phyloP scores from a whole-genome alignment of 176 grass and related monocot species.

The Raddia guianensis region DNA sequence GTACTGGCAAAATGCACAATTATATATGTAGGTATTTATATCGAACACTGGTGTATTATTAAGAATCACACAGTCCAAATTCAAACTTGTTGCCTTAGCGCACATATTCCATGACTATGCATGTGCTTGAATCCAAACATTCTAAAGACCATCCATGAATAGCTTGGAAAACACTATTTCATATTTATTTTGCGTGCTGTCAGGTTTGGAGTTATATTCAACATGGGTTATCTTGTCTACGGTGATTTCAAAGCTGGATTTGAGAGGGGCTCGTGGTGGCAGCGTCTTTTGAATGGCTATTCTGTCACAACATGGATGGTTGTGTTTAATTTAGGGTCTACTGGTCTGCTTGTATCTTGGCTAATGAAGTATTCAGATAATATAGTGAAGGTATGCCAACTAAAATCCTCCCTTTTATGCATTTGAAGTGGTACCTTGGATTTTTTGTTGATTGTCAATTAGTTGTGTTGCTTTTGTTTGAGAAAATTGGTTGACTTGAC shows the following conservation, averaged over 20 bases:
- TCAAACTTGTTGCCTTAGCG: not conserved
- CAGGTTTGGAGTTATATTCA: slow-evolving; percentile 89
- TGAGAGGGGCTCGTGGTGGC: slow-evolving; percentile 87
- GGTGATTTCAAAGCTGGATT: slow-evolving; percentile 89
- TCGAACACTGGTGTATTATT: slow-evolving; percentile 2
- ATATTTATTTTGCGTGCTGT: slow-evolving; percentile 39
- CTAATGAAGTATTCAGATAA: slow-evolving; percentile 98
- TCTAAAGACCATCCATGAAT: slow-evolving; percentile 14
- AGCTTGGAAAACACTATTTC: slow-evolving; percentile 20
- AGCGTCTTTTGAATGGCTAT: slow-evolving; percentile 85
- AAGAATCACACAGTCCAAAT: slow-evolving; percentile 1
- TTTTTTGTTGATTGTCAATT: slow-evolving; percentile 15
- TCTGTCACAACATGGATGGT: slow-evolving; percentile 90
- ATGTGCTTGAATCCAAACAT: slow-evolving; percentile 1
- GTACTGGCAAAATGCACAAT: slow-evolving; percentile 94
- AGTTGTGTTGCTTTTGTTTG: not conserved
- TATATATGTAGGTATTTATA: slow-evolving; percentile 86
- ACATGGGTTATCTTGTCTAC: slow-evolving; percentile 85
- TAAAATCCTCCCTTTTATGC: slow-evolving; percentile 5
- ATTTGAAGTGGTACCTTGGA: slow-evolving; percentile 12
- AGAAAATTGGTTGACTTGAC: slow-evolving; percentile 2
- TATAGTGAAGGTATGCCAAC: slow-evolving; percentile 76
- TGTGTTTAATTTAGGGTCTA: slow-evolving; percentile 90
- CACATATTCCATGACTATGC: not conserved
- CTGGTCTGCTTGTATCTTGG: slow-evolving; percentile 96